Conservation (phyloP, 176 grass and related monocot genomes). For the Chloris gayana region DNA sequence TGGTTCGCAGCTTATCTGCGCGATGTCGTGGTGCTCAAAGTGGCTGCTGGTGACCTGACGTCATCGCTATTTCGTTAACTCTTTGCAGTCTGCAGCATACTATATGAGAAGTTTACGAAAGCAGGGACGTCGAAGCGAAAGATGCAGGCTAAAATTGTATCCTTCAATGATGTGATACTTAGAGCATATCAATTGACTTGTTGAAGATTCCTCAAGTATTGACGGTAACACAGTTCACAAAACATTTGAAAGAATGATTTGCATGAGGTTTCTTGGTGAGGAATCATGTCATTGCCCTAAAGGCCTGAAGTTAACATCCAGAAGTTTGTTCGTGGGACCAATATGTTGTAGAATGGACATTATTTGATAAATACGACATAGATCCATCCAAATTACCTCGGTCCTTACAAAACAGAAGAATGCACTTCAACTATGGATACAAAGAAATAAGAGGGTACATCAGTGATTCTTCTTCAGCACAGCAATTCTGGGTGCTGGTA, state of each 20-base stretch:
- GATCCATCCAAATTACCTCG: background rate
- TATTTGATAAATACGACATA: background rate
- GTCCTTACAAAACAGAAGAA: conserved; percentile 24
- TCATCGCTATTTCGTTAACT: too few species aligned
- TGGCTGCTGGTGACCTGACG: too few species aligned
- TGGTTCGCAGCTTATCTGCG: too few species aligned
- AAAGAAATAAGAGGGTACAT: conserved; percentile 18
- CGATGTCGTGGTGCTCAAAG: too few species aligned
- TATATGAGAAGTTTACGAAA: too few species aligned
- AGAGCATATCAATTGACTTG: too few species aligned
- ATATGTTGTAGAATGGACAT: background rate
- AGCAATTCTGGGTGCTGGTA: background rate
- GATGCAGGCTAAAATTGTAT: background rate
- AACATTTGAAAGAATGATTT: background rate
- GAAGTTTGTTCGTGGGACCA: background rate
- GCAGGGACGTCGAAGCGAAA: background rate
- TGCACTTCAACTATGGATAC: background rate
- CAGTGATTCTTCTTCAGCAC: conserved; percentile 12
- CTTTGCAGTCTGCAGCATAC: too few species aligned
- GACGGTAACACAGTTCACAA: background rate
- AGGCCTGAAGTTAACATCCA: conserved; percentile 11
- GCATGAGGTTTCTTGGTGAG: background rate
- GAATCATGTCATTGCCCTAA: too few species aligned
- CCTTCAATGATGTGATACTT: too few species aligned
- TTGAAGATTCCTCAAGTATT: background rate